Conservation (phyloP, 306 rosid genomes). For the Quercus alba region DNA sequence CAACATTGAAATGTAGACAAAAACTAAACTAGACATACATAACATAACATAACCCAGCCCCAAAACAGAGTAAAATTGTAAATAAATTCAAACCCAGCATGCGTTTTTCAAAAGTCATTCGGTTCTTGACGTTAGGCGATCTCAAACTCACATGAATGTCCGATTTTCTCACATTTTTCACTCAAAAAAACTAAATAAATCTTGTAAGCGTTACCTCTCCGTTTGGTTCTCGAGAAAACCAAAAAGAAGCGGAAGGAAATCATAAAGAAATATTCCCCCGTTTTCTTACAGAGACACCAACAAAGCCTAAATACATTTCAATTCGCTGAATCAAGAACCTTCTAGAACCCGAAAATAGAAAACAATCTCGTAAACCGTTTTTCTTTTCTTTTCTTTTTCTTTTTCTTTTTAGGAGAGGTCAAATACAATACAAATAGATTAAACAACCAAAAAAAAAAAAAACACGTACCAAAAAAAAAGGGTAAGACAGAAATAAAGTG, state of each 20-base stretch:
- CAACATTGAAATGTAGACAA: background rate
- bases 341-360: too few relatives aligned
- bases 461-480: background rate
- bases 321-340: background rate
- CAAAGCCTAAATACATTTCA: background rate
- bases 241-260: background rate
- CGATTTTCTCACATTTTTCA: background rate
- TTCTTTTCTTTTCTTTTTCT: too few relatives aligned
- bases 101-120: background rate
- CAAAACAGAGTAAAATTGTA: background rate
- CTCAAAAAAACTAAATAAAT: background rate
- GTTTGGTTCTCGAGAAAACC: background rate
- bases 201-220: background rate
- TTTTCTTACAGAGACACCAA: background rate
- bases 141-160: background rate
- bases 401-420: too few relatives aligned
- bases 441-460: background rate
- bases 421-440: background rate
- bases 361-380: too few relatives aligned
- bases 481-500: background rate
- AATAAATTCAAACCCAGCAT: background rate
- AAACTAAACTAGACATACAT: background rate
- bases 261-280: background rate
- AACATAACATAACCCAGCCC: too few relatives aligned
- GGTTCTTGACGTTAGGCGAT: background rate